Evolutionary conservation across 148 eudicot species (phyloP).

Genomic region (Rhododendron simsii): DNA sequence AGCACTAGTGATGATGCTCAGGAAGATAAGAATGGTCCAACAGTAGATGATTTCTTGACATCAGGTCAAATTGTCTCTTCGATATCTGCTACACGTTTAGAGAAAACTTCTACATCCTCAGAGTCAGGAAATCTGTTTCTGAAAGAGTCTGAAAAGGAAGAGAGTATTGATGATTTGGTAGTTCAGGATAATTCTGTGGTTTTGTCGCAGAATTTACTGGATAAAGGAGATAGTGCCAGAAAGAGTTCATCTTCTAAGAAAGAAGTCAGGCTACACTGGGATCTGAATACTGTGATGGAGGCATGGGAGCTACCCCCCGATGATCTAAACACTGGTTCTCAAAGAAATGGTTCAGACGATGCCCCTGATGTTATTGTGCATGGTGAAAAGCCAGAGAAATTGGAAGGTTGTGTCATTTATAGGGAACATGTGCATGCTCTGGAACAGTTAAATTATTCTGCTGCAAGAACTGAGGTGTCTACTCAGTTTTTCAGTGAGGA

Average conservation of each 20-base stretch:
- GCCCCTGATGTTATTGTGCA: slow-evolving; percentile 11
- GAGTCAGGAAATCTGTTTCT: slow-evolving; percentile 16
- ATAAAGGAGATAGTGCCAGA: slow-evolving; percentile 20
- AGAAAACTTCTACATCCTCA: slow-evolving; percentile 21
- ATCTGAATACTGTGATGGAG: slow-evolving; percentile 75
- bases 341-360: slow-evolving; percentile 11
- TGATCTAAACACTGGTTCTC: slow-evolving; percentile 19
- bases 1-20: slow-evolving; percentile 34
- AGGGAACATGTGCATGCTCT: not conserved
- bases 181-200: slow-evolving; percentile 14
- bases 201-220: slow-evolving; percentile 19
- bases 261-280: slow-evolving; percentile 67
- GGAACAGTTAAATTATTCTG: not conserved
- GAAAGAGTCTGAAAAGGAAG: slow-evolving; percentile 13
- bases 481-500: not conserved
- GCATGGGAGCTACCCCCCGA: slow-evolving; percentile 67
- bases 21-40: slow-evolving; percentile 27
- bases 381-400: not conserved
- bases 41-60: slow-evolving; percentile 19
- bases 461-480: not conserved
- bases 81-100: slow-evolving; percentile 22
- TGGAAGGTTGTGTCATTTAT: slow-evolving; percentile 7
- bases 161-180: slow-evolving; percentile 8
- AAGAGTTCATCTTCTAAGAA: slow-evolving; percentile 25
- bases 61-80: slow-evolving; percentile 28